phyloP scores from a whole-genome alignment of 805 yeast species.

The Candida jianshihensis region DNA sequence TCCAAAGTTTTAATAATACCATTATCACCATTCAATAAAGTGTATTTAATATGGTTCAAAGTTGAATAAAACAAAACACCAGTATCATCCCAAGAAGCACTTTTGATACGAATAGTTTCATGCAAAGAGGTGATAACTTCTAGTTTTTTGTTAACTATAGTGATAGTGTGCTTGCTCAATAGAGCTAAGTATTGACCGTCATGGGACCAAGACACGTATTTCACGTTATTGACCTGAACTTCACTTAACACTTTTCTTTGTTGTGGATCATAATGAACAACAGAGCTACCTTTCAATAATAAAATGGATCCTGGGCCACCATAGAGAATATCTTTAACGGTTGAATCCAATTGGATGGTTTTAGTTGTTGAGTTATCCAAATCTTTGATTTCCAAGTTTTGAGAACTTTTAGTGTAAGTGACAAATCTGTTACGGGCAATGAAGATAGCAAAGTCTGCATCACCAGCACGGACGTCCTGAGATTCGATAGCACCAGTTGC shows the following conservation, averaged over 20 bases:
- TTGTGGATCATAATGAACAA: conserved; percentile 84
- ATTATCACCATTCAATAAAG: conserved; percentile 85
- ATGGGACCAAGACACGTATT: conserved; percentile 82
- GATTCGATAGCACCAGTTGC: conserved; percentile 94
- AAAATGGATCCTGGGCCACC: conserved; percentile 84
- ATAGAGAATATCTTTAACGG: conserved; percentile 63
- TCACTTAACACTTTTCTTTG: conserved; percentile 76
- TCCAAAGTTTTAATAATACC: conserved; percentile 93
- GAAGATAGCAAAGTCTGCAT: conserved; percentile 80
- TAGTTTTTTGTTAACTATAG: conserved; percentile 75
- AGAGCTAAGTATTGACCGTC: conserved; percentile 86
- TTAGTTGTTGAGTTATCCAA: conserved; percentile 78
- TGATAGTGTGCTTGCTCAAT: conserved; percentile 85
- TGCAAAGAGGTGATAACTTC: conserved; percentile 79
- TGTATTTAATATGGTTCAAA: conserved; percentile 90
- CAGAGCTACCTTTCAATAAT: conserved; percentile 63
- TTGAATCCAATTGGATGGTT: conserved; percentile 59
- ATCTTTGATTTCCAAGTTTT: conserved; percentile 76
- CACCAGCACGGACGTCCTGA: conserved; percentile 68
- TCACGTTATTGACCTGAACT: conserved; percentile 66
- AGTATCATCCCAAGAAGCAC: conserved; percentile 96
- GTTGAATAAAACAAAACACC: conserved; percentile 92
- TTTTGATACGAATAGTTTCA: conserved; percentile 93
- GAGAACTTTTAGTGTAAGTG: conserved; percentile 57
- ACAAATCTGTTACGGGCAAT: conserved; percentile 94